Conservation (phyloP, 2,329 filamentous ascomycete genomes). For the Bimuria novae-zelandiae region DNA sequence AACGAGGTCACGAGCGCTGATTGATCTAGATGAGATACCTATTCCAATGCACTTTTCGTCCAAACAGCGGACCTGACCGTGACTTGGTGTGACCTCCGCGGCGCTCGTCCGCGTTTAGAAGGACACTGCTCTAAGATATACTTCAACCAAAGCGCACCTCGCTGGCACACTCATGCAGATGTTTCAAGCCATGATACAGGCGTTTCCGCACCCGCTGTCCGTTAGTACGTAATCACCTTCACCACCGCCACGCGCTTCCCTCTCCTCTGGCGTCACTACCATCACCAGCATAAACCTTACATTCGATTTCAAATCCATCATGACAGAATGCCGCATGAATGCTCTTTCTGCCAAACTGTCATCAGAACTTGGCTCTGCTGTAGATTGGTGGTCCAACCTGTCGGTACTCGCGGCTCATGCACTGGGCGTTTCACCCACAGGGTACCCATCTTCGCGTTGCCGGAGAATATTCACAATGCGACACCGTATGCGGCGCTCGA, state of each 20-base stretch:
- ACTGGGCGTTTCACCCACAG: slow-evolving; percentile 36
- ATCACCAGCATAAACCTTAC: neutral
- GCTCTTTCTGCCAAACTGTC: slow-evolving; percentile 7
- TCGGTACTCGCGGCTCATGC: slow-evolving; percentile 28
- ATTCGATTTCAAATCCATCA: neutral
- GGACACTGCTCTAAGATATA: too few relatives aligned
- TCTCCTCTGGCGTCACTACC: neutral
- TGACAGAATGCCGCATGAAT: neutral
- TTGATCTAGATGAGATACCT: neutral
- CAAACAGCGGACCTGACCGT: too few relatives aligned
- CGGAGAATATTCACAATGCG: slow-evolving; percentile 21
- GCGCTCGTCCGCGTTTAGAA: too few relatives aligned
- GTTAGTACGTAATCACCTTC: neutral
- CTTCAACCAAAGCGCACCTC: neutral
- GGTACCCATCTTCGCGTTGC: slow-evolving; percentile 19
- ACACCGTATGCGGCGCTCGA: slow-evolving; percentile 25
- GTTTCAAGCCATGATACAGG: neutral
- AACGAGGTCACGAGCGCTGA: too few relatives aligned
- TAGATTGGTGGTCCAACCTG: slow-evolving; percentile 19
- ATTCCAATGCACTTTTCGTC: too few relatives aligned
- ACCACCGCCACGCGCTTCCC: neutral
- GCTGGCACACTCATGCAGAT: neutral
- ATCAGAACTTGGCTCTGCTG: slow-evolving; percentile 7
- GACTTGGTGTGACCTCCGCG: too few relatives aligned
- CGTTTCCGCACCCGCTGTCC: neutral